Conservation (phyloP, 2,329 filamentous ascomycete genomes). For the Aspergillus clavatus region DNA sequence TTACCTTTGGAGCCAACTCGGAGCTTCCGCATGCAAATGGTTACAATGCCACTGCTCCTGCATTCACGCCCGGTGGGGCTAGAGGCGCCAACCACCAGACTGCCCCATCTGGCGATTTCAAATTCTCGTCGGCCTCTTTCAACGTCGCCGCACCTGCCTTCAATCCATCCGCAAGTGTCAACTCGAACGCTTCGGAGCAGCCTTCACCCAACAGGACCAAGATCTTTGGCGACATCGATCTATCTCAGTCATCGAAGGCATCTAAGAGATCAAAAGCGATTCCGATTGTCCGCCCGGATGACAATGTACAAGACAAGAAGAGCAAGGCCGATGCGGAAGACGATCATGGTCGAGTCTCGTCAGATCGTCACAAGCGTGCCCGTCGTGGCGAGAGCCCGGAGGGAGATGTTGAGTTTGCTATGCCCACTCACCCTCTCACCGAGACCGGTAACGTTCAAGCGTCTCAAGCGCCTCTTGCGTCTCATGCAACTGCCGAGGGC, state of each 20-base stretch:
- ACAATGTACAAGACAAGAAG: conserved; percentile 40
- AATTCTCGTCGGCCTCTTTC: conserved; percentile 65
- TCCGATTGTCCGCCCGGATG: conserved; percentile 68
- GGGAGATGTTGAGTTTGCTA: conserved; percentile 69
- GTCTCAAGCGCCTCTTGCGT: conserved; percentile 20
- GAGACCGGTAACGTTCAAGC: conserved; percentile 27
- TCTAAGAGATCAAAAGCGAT: conserved; percentile 74
- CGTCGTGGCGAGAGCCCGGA: conserved; percentile 64
- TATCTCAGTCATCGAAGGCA: conserved; percentile 60
- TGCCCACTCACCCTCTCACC: conserved; percentile 35
- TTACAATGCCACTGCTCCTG: conserved; percentile 65
- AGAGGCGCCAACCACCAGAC: conserved; percentile 15
- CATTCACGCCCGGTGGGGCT: conserved; percentile 59
- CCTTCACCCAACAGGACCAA: conserved; percentile 26
- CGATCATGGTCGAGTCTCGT: conserved; percentile 59
- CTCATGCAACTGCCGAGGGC: conserved; percentile 30
- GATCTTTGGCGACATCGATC: conserved; percentile 66
- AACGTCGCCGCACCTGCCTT: conserved; percentile 73
- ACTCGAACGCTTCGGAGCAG: conserved; percentile 20
- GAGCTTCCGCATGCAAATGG: conserved; percentile 39
- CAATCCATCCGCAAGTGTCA: conserved; percentile 51
- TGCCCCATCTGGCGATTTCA: conserved; percentile 46
- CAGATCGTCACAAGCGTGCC: conserved; percentile 70
- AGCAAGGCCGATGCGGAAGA: conserved; percentile 42
- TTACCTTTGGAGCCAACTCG: conserved; percentile 27